These are phyloP conservation scores for Dothideomycetes sp. DNA, from an alignment of 2,329 filamentous ascomycete species.

Conservation along the genomic window DNA sequence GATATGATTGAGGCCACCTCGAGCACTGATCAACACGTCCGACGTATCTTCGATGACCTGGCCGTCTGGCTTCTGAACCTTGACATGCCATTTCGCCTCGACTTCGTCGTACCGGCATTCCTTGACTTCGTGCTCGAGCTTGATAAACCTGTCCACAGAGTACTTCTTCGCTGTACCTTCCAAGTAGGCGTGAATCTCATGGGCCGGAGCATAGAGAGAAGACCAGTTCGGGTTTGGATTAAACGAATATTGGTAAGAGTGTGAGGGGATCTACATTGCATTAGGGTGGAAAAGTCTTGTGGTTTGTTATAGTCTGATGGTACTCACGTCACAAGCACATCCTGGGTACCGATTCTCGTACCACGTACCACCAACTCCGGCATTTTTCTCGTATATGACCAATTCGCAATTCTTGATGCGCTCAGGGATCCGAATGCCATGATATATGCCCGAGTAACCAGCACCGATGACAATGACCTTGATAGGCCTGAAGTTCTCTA, in stretches of 20 bases:
- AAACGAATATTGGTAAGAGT: constrained; percentile 33
- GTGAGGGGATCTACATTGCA: constrained; percentile 30
- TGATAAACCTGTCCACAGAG: constrained; percentile 25
- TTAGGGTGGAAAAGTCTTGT: too few species aligned
- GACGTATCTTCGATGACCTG: constrained; percentile 29
- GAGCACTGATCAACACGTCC: constrained; percentile 38
- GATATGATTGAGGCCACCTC: constrained; percentile 41
- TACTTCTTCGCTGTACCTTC: constrained; percentile 24
- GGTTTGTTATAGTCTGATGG: neutral
- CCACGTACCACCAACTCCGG: constrained; percentile 28
- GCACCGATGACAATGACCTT: constrained; percentile 35
- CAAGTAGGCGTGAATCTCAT: constrained; percentile 28
- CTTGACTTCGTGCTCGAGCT: constrained; percentile 24
- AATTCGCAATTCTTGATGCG: constrained; percentile 27
- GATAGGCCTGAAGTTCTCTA: constrained; percentile 32
- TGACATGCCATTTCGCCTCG: constrained; percentile 25
- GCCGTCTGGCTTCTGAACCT: constrained; percentile 21
- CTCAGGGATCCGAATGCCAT: constrained; percentile 33
- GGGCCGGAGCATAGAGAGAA: constrained; percentile 26
- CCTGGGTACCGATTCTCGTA: constrained; percentile 32
- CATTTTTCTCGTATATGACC: constrained; percentile 33
- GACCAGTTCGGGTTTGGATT: constrained; percentile 31
- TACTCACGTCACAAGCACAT: constrained; percentile 24
- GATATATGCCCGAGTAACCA: constrained; percentile 33
- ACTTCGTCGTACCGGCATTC: constrained; percentile 23